Base-by-base conservation (phyloP, 768 basidiomycete genomes). In the Boletales sp. region DNA sequence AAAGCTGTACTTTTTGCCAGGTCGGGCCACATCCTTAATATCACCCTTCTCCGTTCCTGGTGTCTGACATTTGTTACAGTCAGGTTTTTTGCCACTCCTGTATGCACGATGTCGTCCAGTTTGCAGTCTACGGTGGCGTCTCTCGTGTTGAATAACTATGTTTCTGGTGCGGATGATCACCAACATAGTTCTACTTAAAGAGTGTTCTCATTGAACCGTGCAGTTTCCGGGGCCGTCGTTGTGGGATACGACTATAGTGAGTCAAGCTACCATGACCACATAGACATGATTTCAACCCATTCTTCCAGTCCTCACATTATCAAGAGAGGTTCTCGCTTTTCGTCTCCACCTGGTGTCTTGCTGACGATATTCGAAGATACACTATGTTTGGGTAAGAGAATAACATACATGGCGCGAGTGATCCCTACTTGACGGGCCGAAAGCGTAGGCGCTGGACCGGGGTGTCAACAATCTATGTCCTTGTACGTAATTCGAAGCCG, bases 241-340 rank as follows among this genome's bases (percentile, higher is more conserved):
- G 27, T 46, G 17, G 45, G 36, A 19, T 46, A 46, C 18, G 45
- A 46, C n/a, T 46, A 46, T 18, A 9, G 45, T 46, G 37, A 46
- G 45, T 30, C 24, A 30, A 14, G 8, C 17, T 38, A 9, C n/a
- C n/a, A 3, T 35, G 21, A 8, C 24, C 17, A 27, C 12, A 5
- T 17, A 37, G n/a, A 35, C 29, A 17, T 30, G 36, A 30, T 27
- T 4, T 27, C 30, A 8, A 46, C 17, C 15, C 10, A n/a, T 46
- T 17, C 55, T 87, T 12, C 13, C 12, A 46, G 45, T 46, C 27
- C 45, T 46, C 27, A 14, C 29, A 24, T 38, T 46, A 19, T 9
- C 36, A 2, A 38, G 32, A 38, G 45, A 46, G 45, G 45, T 46
- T 39, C 37, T 30, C 30, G 12, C 5, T 37, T 46, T 13, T 18